Evolutionary conservation across 768 basidiomycete species (phyloP), one percentile per base, ranked within the genome.

Genomic region (Russula sp.): DNA sequence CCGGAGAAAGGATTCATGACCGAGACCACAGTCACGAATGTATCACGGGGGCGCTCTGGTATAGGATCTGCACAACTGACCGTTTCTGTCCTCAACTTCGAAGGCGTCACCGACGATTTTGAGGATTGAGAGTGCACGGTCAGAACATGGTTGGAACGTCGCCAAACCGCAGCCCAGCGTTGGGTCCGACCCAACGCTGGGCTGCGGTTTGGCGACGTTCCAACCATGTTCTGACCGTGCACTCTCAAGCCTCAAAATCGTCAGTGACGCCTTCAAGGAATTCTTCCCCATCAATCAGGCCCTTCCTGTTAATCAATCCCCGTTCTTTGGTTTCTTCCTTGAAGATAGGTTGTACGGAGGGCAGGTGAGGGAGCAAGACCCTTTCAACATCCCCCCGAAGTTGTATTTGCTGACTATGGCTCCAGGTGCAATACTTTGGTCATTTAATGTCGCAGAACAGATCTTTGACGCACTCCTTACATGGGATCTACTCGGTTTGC

Each of bases 361-460:
- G 20, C 56, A 54, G 6, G 62, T 65, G 11, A 58, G 64, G 31
- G 2, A 6, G 32, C 2, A 7, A 27, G 20, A 13, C 14, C 9
- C 31, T 6, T 52, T 34, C 42, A 16, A 31, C 48, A 13, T 22
- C 14, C 34, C 47, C 47, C 22, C 37, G n/a, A 18, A 35, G 57
- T 31, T 13, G 18, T 13, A 18, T 48, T n/a, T 13, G 20, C 37
- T 59, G 10, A 61, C 18, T 1, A 37, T 49, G 34, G 27, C 2
- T 27, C 13, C 27, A 72, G 68, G 71, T 70, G 13, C 71, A 71
- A 70, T 73, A 73, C 62, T 68, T 73, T 22, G 56, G 32, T 73
- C 67, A 2, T 69, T 72, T 59, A 68, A 72, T 27, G 67, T 63
- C 9, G 71, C 71, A 44, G 71, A 72, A 50, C 73, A 71, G 62